Evolutionary conservation across 352 stramenopile genomes (phyloP), one percentile per base, ranked within the genome.

Genomic region (Aphanomyces cochlioides): DNA sequence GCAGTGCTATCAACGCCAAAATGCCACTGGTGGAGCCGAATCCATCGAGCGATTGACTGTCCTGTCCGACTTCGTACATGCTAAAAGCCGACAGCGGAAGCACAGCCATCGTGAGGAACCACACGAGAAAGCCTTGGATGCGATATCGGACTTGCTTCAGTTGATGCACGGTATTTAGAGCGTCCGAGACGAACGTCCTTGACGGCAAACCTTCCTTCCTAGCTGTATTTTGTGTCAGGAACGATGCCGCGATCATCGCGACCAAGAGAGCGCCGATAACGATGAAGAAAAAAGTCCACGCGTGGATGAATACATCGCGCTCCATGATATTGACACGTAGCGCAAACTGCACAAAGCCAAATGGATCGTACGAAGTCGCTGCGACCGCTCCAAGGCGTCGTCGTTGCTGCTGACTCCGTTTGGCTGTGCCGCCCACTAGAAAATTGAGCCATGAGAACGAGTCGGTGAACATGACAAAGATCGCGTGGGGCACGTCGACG

Each of bases 371-470:
- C 50, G 50, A 19, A 21, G 50, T 36, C 50, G 21, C 36, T 10
- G 50, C 15, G 17, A 36, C 19, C 50, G 47, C 56, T 41, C 17
- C 39, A 41, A 7, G 21, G 13, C 10, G 10, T 69, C 6, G n/a
- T 12, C 15, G 19, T 7, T n/a, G 3, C 17, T 19, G n/a, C 56
- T 56, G 7, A 43, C 39, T 41, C 56, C 72, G 13, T n/a, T 53
- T n/a, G 43, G 43, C 43, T 12, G 43, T 12, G 10, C 43, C 43
- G 79, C 75, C 3, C 10, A 89, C 72, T 38, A 90, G 67, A 53
- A 90, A 92, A 66, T 85, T 89, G 60, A 77, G 83, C 83, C 85
- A 92, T 4, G 82, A 72, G 39, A 92, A 89, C 37, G 80, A 83
- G 60, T 90, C 85, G 40, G 81, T 84, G 68, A 83, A 90, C 53